Conservation (phyloP, 805 yeast genomes). For the Danielia oregonensis region DNA sequence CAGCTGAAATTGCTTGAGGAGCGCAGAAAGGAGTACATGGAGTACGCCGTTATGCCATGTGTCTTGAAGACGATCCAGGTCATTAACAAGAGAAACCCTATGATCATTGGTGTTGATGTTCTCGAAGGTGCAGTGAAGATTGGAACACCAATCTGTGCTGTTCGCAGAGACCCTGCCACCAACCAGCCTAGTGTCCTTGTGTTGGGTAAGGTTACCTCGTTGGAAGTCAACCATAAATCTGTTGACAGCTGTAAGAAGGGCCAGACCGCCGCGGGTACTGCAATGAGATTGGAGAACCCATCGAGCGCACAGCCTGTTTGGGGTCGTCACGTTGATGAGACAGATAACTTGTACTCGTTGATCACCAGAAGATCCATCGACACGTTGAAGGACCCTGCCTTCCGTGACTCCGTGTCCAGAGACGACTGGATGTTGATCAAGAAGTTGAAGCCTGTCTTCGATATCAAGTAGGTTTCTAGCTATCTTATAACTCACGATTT, state of each 20-base stretch:
- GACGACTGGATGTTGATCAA: constrained; percentile 94
- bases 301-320: constrained; percentile 92
- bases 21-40: constrained; percentile 84
- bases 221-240: constrained; percentile 94
- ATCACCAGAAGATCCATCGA: constrained; percentile 88
- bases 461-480: constrained; percentile 51
- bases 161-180: constrained; percentile 82
- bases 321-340: constrained; percentile 98
- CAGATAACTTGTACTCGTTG: constrained; percentile 85
- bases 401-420: constrained; percentile 89
- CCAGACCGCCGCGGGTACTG: constrained; percentile 96
- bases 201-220: constrained; percentile 85
- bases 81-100: constrained; percentile 97
- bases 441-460: constrained; percentile 83
- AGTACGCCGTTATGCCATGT: constrained; percentile 91
- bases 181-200: constrained; percentile 66
- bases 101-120: constrained; percentile 99
- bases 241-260: constrained; percentile 82
- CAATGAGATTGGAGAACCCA: constrained; percentile 93
- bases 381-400: constrained; percentile 97
- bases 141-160: constrained; percentile 96
- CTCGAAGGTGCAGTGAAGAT: constrained; percentile 82
- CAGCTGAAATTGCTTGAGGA: constrained; percentile 84
- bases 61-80: constrained; percentile 92
- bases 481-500: not conserved